phyloP scores from a whole-genome alignment of 2,329 filamentous ascomycete species.

The Ascocoryne sarcoides region DNA sequence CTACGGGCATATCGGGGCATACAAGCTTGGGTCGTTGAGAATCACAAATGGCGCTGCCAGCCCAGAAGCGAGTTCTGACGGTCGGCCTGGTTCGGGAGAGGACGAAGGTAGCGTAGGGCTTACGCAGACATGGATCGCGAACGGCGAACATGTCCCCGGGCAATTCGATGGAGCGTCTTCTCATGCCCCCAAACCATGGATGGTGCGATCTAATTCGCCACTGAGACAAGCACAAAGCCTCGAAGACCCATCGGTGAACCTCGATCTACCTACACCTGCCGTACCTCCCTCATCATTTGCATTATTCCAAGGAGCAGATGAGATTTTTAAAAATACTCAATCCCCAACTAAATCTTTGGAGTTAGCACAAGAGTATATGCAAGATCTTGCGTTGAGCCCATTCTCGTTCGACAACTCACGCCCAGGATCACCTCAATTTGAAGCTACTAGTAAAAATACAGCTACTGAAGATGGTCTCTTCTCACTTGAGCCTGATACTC shows the following conservation, averaged over 20 bases:
- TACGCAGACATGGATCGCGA: background rate
- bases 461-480: constrained; percentile 42
- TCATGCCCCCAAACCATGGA: constrained; percentile 17
- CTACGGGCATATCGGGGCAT: constrained; percentile 53
- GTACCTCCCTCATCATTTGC: constrained; percentile 13
- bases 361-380: constrained; percentile 18
- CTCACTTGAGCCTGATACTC: constrained; percentile 21
- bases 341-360: constrained; percentile 19
- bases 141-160: background rate
- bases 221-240: constrained; percentile 11
- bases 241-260: constrained; percentile 11
- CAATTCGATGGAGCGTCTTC: constrained; percentile 2
- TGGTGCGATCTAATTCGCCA: constrained; percentile 17
- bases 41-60: constrained; percentile 51
- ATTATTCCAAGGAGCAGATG: constrained; percentile 13
- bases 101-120: background rate
- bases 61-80: constrained; percentile 37
- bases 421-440: constrained; percentile 29
- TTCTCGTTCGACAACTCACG: constrained; percentile 30
- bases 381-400: constrained; percentile 26
- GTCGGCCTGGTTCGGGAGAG: constrained; percentile 4
- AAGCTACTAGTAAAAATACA: constrained; percentile 40
- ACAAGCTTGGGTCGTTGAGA: constrained; percentile 52
- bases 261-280: constrained; percentile 6
- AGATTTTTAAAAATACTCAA: constrained; percentile 9